Evolutionary conservation across 345 rosid genomes (phyloP), one percentile per base, ranked within the genome.

Genomic region (Salix suchowensis): DNA sequence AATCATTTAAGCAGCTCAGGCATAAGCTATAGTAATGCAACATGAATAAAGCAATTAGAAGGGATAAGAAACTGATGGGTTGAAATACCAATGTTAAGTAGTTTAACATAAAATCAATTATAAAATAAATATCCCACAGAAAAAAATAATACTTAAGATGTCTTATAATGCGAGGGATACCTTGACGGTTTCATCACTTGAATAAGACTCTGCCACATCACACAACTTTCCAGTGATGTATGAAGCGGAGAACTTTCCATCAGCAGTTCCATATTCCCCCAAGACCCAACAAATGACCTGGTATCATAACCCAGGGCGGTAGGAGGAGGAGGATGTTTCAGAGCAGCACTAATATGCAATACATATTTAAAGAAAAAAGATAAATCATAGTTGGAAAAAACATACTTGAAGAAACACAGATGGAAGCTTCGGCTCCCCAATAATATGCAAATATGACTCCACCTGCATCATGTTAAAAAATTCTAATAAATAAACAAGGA

Each of bases 271-370:
- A 71, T 92, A 96, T 77, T 96, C 98, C 80, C 99, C 99, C 86
- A 91, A 76, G 64, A 93, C 98, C 98, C 99, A 96, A 80, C 98
- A 96, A 77, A 93, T 92, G 74, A 96, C 94, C 99, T 96, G 85
- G n/a, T 75, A 84, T 60, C 83, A 80, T 50, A 82, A 83, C 34
- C 67, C 61, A 75, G 19, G 46, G 42, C 30, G 37, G 19, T 14
- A 75, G 76, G 3, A 23, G 28, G 62, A 30, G 34, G 34, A 72
- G 12, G 26, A 68, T 68, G 5, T 26, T 26, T 66, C 54, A 71
- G 36, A 65, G 50, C 13, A 61, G 58, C 21, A 36, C 44, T 16
- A 11, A 74, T 62, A 34, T 55, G 39, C 46, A 77, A 74, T 50
- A 60, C 8, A 69, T 64, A 8, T 26, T 44, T 18, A 36, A 58